Evolutionary conservation across 805 yeast genomes (phyloP), one percentile per base, ranked within the genome.

Genomic region (Starmerella gropengiesseri): DNA sequence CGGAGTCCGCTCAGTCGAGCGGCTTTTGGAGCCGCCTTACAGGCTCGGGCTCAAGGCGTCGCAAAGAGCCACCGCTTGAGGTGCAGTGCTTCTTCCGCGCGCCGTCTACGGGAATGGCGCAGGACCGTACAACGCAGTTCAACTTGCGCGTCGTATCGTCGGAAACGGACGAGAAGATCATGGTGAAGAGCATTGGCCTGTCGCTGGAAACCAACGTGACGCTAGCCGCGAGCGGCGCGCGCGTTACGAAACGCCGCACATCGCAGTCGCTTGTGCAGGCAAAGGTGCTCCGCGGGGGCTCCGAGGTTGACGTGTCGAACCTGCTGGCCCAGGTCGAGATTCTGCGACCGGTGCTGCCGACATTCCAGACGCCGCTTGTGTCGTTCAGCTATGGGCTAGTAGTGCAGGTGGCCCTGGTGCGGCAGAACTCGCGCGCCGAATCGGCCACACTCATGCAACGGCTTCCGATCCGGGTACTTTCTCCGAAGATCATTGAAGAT

Each of bases 31-130:
- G 23, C 20, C 17, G 26, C 16, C 21, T 44, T 11, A n/a, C 36
- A 4, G 34, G 43, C 21, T 16, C 28, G 12, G 31, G 28, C 12
- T 16, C 29, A 11, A 26, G 37, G 25, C 22, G 36, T 12, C 33
- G 30, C 17, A 35, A 29, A n/a, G 37, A 31, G 23, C 44, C 41
- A 3, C 43, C 43, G 22, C 28, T 40, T n/a, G 44, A 36, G 27
- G 28, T 44, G 22, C 26, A 36, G 18, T 29, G 41, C 19, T 8
- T 28, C 6, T 29, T 44, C 11, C 20, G 31, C 19, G 20, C 25
- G 14, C 44, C 47, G 8, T 16, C 13, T 3, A 30, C 22, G 14
- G 47, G 47, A 6, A 14, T 44, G 4, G 27, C 35, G 21, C 47
- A 44, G 31, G 41, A 36, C 22, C 33, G 19, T 7, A 11, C 41